These are phyloP conservation scores for Candida adriatica DNA, from an alignment of 805 yeast species.

Conservation along the genomic window DNA sequence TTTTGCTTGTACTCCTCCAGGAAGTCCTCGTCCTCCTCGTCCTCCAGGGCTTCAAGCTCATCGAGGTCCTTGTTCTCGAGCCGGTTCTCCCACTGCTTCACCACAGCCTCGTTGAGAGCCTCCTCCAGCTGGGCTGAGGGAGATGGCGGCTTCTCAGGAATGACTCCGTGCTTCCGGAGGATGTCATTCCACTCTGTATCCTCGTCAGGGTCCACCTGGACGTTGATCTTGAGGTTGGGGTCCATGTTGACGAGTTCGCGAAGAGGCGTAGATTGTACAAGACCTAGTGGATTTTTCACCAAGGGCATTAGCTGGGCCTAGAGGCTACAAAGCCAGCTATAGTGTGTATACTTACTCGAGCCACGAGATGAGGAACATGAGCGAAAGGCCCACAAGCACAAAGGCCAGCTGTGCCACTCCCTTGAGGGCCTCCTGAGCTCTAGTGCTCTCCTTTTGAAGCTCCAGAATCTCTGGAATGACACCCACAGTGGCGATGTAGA, in stretches of 20 bases:
- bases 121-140: conserved; percentile 84
- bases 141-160: conserved; percentile 86
- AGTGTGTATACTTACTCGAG: too few species aligned
- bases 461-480: conserved; percentile 69
- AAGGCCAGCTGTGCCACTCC: conserved; percentile 42
- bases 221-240: conserved; percentile 50
- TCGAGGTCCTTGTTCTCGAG: conserved; percentile 70
- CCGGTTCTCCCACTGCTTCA: conserved; percentile 74
- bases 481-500: conserved; percentile 67
- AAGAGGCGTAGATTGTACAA: too few species aligned
- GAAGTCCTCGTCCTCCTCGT: conserved; percentile 90
- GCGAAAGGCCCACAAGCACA: conserved; percentile 44
- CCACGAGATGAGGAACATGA: conserved; percentile 42
- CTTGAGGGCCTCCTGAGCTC: conserved; percentile 31
- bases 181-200: conserved; percentile 99
- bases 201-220: conserved; percentile 89
- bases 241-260: too few species aligned
- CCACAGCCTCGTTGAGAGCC: conserved; percentile 77
- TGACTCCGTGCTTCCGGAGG: conserved; percentile 79
- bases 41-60: conserved; percentile 84
- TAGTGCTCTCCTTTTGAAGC: conserved; percentile 28
- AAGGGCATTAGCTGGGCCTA: too few species aligned
- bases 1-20: conserved; percentile 69
- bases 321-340: too few species aligned
- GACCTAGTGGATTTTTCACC: too few species aligned